Base-by-base conservation (phyloP, 1,139 yeast species). In the Nakaseomyces kungkrabaensis region DNA sequence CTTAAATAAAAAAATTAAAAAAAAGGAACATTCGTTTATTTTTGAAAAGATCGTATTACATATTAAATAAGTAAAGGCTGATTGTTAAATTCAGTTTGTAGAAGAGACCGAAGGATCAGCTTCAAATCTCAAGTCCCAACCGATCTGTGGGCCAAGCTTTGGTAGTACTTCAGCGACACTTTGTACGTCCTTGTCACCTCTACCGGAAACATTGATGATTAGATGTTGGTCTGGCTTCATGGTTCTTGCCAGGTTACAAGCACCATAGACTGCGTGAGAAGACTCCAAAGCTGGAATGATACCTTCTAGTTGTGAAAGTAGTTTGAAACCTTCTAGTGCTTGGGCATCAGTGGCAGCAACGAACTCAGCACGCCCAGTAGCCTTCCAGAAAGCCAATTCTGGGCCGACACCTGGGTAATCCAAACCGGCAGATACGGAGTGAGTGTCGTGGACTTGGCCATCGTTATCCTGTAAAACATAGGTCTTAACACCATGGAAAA, bases 381-480 rank as follows among this genome's bases (percentile, higher is more conserved):
- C 82, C 70, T 92, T 92, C 98, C 98, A 92, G 68, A 77, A 80
- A 2, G 98, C 94, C 61, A 92, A 77, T 72, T 92, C 98, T 29
- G 99, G 99, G 44, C 99, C 99, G 48, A 92, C 99, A 69, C 96
- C 99, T 36, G 99, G 99, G 68, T 92, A 92, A 70, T 92, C 99
- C 62, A 92, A 77, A 59, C 99, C 99, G 40, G 99, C 99, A 57
- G 97, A 88, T 43, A 92, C 94, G 29, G 97, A 90, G 68, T 92
- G 97, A 9, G 99, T 92, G 65, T 94, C 98, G 59, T 85, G 95
- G 51, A 92, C 89, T 72, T 92, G 99, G 48, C 99, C 99, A 67
- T 92, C 97, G 17, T 66, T 63, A 63, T 85, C 86, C 72, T 94
- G 98, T 62, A 92, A 76, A 45, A 92, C 95, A 61, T 83, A 92